Conservation (phyloP, 352 stramenopile species). For the Phytophthora ramorum region DNA sequence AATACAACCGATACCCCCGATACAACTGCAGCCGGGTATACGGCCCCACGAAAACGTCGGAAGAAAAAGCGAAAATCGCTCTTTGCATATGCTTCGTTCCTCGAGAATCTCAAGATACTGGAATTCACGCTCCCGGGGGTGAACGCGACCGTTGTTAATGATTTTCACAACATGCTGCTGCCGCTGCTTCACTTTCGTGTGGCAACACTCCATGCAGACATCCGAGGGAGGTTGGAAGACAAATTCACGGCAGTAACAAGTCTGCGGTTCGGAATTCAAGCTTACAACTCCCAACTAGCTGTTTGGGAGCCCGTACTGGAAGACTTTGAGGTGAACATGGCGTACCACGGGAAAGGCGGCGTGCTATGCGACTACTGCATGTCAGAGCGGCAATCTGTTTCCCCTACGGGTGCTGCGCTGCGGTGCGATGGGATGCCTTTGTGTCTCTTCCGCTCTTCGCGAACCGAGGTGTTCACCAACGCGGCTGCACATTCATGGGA, state of each 20-base stretch:
- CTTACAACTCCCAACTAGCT: constrained; percentile 87
- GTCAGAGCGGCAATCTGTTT: constrained; percentile 72
- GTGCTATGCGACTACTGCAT: constrained; percentile 84
- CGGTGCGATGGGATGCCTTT: constrained; percentile 74
- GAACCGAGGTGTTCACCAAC: constrained; percentile 72
- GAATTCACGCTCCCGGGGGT: constrained; percentile 80
- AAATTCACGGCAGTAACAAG: constrained; percentile 69
- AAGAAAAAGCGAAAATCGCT: constrained; percentile 32
- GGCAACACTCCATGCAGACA: constrained; percentile 66
- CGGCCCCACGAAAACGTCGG: constrained; percentile 13
- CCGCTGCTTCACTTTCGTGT: constrained; percentile 82
- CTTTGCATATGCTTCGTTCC: constrained; percentile 37
- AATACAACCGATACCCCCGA: constrained; percentile 11
- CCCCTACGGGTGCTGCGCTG: constrained; percentile 57
- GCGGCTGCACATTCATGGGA: constrained; percentile 72
- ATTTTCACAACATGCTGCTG: constrained; percentile 90
- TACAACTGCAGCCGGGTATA: constrained; percentile 3
- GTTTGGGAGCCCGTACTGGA: constrained; percentile 88
- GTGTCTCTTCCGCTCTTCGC: constrained; percentile 74
- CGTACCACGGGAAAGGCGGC: constrained; percentile 69
- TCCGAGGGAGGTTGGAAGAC: constrained; percentile 68
- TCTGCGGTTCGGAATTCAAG: constrained; percentile 77
- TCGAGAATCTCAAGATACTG: constrained; percentile 78
- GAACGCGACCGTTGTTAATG: constrained; percentile 85
- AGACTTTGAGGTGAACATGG: constrained; percentile 85